These are phyloP conservation scores for Furcasterigmium furcatum DNA, from an alignment of 2,329 filamentous ascomycete species.

Conservation along the genomic window DNA sequence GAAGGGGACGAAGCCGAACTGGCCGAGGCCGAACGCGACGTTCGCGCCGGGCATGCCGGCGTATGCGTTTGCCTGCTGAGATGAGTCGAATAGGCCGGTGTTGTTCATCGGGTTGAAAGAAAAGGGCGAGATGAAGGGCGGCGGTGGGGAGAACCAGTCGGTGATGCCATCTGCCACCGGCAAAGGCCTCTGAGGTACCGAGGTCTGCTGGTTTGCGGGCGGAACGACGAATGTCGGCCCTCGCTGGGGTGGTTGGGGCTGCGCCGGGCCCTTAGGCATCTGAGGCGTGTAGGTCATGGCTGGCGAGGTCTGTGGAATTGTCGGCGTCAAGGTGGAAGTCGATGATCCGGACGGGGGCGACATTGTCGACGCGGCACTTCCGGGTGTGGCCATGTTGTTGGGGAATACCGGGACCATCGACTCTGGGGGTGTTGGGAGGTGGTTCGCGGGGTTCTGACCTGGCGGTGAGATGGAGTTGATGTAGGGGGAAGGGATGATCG, in stretches of 20 bases:
- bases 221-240: constrained; percentile 35
- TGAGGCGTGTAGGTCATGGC: constrained; percentile 18
- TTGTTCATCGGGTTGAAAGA: constrained; percentile 38
- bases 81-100: constrained; percentile 30
- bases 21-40: constrained; percentile 22
- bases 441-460: constrained; percentile 10
- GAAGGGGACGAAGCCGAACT: constrained; percentile 18
- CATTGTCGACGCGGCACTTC: constrained; percentile 19
- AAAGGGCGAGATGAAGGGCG: constrained; percentile 52
- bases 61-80: constrained; percentile 9
- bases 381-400: constrained; percentile 8
- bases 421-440: constrained; percentile 41
- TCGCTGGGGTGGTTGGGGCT: constrained; percentile 16
- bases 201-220: constrained; percentile 28
- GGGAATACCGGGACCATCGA: constrained; percentile 18
- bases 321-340: constrained; percentile 23
- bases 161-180: constrained; percentile 35
- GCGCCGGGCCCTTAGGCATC: constrained; percentile 14
- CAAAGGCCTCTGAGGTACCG: constrained; percentile 36
- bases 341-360: constrained; percentile 34
- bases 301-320: constrained; percentile 20
- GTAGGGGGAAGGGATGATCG: constrained; percentile 18
- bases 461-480: constrained; percentile 14
- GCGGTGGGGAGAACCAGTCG: constrained; percentile 51
- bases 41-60: constrained; percentile 13